Evolutionary conservation across 148 eudicot genomes (phyloP).

Genomic region (Rhododendron ovatum): DNA sequence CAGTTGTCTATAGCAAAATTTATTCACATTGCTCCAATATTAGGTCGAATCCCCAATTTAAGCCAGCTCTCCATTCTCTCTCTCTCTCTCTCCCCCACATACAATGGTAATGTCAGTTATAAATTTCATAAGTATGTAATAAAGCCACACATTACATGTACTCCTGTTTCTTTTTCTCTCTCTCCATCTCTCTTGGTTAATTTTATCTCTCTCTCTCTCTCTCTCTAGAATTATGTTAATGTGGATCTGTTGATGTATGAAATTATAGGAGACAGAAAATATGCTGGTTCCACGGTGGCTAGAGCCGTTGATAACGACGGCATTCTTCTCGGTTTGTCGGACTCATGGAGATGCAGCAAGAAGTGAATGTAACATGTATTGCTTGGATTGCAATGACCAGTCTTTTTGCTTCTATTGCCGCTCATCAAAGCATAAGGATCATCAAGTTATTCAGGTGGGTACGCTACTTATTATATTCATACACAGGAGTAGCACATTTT

Average conservation of each 20-base stretch:
- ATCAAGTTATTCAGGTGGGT: conserved; percentile 76
- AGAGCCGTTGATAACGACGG: conserved; percentile 55
- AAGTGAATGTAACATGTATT: conserved; percentile 89
- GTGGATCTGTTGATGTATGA: neutral
- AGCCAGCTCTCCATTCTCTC: neutral
- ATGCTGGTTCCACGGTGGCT: conserved; percentile 73
- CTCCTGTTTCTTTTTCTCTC: neutral
- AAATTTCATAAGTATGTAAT: neutral
- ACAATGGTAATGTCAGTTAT: conserved; percentile 23
- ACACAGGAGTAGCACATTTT: neutral
- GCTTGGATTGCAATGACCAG: conserved; percentile 62
- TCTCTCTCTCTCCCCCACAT: neutral
- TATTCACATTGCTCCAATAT: conserved; percentile 8
- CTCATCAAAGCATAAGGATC: conserved; percentile 75
- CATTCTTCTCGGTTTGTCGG: conserved; percentile 67
- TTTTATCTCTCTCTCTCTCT: neutral
- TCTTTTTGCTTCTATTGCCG: conserved; percentile 88
- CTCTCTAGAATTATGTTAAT: neutral
- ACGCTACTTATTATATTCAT: neutral
- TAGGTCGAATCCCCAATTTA: neutral
- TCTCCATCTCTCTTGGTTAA: neutral
- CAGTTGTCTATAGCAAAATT: conserved; percentile 8
- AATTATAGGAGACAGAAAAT: conserved; percentile 10
- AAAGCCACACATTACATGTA: neutral
- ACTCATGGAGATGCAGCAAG: conserved; percentile 72